Evolutionary conservation across 2,329 filamentous ascomycete genomes (phyloP).

Genomic region (Pleurostoma richardsiae): DNA sequence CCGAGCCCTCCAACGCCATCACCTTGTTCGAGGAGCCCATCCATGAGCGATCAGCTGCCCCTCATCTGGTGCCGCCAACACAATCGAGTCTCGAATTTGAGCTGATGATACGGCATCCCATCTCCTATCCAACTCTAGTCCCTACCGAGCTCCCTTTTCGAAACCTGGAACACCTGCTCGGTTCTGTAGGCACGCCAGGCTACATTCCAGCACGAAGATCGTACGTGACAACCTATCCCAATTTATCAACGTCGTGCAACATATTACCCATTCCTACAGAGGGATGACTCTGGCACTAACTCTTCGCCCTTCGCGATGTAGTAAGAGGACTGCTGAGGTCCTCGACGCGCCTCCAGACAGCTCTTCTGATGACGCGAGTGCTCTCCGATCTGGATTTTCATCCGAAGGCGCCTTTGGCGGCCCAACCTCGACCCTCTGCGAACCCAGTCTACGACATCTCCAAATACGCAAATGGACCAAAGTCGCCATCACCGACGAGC

Average conservation of each 20-base stretch:
- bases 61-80: neutral
- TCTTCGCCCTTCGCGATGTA: neutral
- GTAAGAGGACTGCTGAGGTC: neutral
- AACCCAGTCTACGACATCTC: conserved; percentile 7
- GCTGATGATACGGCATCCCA: conserved; percentile 4
- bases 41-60: neutral
- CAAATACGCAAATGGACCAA: conserved; percentile 27
- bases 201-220: neutral
- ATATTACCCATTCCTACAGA: neutral
- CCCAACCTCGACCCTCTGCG: neutral
- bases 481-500: conserved; percentile 18
- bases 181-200: neutral
- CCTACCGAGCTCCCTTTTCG: neutral
- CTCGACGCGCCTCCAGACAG: neutral
- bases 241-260: neutral
- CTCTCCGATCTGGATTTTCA: too few species aligned
- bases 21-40: neutral
- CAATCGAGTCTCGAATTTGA: conserved; percentile 5
- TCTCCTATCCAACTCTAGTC: conserved; percentile 1
- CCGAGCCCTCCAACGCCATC: neutral
- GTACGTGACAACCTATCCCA: neutral
- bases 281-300: neutral
- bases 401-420: neutral
- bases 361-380: too few species aligned
- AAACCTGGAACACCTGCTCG: neutral